Evolutionary conservation across 2,329 filamentous ascomycete species (phyloP).

Genomic region (Trichoderma arundinaceum): DNA sequence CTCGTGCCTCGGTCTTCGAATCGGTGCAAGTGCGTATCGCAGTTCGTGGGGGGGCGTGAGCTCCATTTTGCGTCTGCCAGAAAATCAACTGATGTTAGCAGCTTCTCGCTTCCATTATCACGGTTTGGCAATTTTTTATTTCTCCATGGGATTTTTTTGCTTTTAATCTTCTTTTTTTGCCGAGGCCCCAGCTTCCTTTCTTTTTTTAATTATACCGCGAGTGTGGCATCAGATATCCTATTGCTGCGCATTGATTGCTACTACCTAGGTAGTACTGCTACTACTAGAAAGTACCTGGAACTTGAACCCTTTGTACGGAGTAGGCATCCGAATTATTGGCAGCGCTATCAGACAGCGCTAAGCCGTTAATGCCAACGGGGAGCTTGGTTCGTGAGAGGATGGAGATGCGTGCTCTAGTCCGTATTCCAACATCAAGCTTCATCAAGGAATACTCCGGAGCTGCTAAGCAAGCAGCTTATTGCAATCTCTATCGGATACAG

Average conservation of each 20-base stretch:
- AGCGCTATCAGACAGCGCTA: too few relatives aligned
- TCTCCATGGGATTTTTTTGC: background rate
- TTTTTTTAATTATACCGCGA: background rate
- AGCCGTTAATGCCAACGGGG: too few relatives aligned
- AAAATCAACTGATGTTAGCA: constrained; percentile 3
- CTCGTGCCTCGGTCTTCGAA: constrained; percentile 26
- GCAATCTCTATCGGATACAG: too few relatives aligned
- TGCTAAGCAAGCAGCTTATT: too few relatives aligned
- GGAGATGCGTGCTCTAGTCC: too few relatives aligned
- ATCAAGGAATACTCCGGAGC: too few relatives aligned
- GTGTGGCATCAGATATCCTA: background rate
- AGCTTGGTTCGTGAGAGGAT: too few relatives aligned
- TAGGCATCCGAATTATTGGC: too few relatives aligned
- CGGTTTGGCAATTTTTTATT: background rate
- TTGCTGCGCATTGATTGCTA: background rate
- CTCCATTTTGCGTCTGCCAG: constrained; percentile 24
- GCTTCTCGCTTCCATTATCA: constrained; percentile 19
- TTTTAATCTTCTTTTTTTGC: background rate
- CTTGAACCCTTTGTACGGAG: too few relatives aligned
- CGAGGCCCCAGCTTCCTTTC: background rate
- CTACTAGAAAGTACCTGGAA: too few relatives aligned
- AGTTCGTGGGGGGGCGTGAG: constrained; percentile 21
- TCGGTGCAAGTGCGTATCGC: constrained; percentile 23
- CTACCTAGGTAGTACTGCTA: background rate
- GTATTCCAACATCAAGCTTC: too few relatives aligned